A percentile compares a stretch with the other conserved stretches of the same genome.
These are phyloP conservation scores for Abrus pulchellus DNA, from an alignment of 306 rosid species.

Conservation along the genomic window DNA sequence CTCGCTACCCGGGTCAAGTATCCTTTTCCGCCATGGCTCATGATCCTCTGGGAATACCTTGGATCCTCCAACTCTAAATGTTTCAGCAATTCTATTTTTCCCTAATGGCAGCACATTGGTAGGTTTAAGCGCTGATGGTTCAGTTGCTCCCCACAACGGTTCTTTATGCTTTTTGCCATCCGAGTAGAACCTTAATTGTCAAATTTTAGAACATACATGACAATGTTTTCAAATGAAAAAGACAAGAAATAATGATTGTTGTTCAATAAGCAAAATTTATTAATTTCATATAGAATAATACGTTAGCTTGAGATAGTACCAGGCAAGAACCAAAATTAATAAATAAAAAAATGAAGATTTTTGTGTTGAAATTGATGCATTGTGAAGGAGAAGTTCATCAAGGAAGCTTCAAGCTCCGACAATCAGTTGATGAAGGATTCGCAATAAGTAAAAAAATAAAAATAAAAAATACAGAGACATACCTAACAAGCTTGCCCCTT, in stretches of 20 bases:
- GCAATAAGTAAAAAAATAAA: neutral
- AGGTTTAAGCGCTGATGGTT: constrained; percentile 58
- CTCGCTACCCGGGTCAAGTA: constrained; percentile 92
- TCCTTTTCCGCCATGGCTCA: constrained; percentile 81
- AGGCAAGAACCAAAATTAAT: constrained; percentile 18
- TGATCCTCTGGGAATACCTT: constrained; percentile 82
- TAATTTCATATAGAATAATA: neutral
- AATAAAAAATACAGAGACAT: neutral
- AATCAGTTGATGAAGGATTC: neutral
- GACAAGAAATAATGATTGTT: neutral
- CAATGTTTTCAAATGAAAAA: constrained; percentile 1
- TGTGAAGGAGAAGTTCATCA: neutral
- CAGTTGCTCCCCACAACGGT: constrained; percentile 63
- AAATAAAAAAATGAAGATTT: constrained; percentile 43
- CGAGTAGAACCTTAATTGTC: constrained; percentile 68
- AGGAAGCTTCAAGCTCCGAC: constrained; percentile 24
- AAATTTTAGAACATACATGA: constrained; percentile 30
- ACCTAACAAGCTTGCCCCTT: constrained; percentile 86
- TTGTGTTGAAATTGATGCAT: neutral
- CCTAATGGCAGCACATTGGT: constrained; percentile 59
- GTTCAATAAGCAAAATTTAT: constrained; percentile 53
- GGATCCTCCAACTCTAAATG: constrained; percentile 59
- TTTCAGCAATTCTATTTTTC: constrained; percentile 62
- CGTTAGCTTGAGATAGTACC: neutral
- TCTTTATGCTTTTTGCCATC: constrained; percentile 66